Evolutionary conservation across 345 rosid genomes (phyloP), one percentile per base, ranked within the genome.

Genomic region (Citrus hindsii): DNA sequence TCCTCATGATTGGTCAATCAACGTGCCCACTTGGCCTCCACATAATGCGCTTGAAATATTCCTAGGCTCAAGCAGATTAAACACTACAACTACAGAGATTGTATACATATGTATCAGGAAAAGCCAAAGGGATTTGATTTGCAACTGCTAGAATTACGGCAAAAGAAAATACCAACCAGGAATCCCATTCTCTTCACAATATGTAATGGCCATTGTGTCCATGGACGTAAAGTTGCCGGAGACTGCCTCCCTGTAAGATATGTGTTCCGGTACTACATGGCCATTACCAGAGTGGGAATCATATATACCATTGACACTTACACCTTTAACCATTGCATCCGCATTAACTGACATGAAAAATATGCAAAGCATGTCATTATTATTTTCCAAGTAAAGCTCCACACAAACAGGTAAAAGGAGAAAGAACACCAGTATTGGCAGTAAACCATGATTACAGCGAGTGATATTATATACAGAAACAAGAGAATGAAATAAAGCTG

Each of bases 1-100:
- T 46, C 70, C 53, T 48, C 77, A 74, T 38, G 73, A 18, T 81
- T 72, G 83, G 69, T 85, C 88, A n/a, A 87, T 87, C 79, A 83
- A 74, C n/a, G 88, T 87, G 69, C 90, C 90, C 48, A 85, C 90
- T 74, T 51, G 85, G 33, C 85, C 85, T 73, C 89, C 89, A 69
- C 88, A 79, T 65, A 87, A 74, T 30, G 89, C 88, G 65, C 77
- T 87, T 28, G 85, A 85, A 65, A 87, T 81, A 66, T 79, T 87
- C 77, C 88, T 88, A 76, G 84, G 85, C 77, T 87, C 83, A 6
- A 78, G 85, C 81, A 87, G 28, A 71, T 83, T 87, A 28, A 87
- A 85, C 67, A 87, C 32, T 33, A 85, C 88, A 51, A 85, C 90
- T 87, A 35, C 80, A 69, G 3, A 55, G 66, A 68, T 18, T 48